A percentile compares a stretch with the other conserved stretches of the same genome.
phyloP scores from a whole-genome alignment of 2,329 filamentous ascomycete genomes.

The Zalaria obscura region DNA sequence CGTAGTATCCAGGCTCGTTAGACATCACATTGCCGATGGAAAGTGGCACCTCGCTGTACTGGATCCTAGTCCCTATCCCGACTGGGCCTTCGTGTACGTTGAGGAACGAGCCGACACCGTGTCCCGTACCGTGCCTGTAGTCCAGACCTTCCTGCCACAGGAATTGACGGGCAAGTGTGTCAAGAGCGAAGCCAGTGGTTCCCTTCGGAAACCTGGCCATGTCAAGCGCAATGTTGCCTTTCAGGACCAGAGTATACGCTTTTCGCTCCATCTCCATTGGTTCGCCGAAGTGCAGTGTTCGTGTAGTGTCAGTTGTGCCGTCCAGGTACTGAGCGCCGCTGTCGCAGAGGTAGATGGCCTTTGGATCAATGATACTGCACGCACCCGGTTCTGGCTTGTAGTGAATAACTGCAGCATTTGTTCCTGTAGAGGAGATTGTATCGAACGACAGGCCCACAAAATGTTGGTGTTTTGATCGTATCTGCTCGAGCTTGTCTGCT shows the following conservation, averaged over 20 bases:
- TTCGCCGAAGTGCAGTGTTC: constrained; percentile 81
- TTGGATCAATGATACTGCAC: constrained; percentile 72
- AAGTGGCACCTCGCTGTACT: constrained; percentile 81
- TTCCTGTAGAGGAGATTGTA: constrained; percentile 87
- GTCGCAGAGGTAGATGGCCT: constrained; percentile 84
- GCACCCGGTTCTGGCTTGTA: constrained; percentile 77
- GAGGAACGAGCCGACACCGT: constrained; percentile 86
- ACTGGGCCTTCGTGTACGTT: constrained; percentile 98
- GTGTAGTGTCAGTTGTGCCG: constrained; percentile 89
- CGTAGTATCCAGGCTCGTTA: constrained; percentile 90
- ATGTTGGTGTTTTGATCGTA: constrained; percentile 54
- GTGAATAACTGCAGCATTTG: constrained; percentile 90
- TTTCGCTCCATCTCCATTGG: constrained; percentile 74
- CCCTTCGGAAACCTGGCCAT: constrained; percentile 83
- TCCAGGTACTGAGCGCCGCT: constrained; percentile 94
- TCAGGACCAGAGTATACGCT: constrained; percentile 86
- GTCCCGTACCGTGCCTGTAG: constrained; percentile 91
- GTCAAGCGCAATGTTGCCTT: constrained; percentile 84
- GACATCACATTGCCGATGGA: constrained; percentile 90
- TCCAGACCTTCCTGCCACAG: constrained; percentile 89
- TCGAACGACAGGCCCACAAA: constrained; percentile 89
- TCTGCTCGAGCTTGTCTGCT: constrained; percentile 77
- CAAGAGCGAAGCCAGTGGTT: constrained; percentile 83
- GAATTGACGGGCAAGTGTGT: constrained; percentile 76
- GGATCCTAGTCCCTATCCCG: constrained; percentile 81